phyloP scores from a whole-genome alignment of 140 eudicot genomes.

The Anethum foeniculum region DNA sequence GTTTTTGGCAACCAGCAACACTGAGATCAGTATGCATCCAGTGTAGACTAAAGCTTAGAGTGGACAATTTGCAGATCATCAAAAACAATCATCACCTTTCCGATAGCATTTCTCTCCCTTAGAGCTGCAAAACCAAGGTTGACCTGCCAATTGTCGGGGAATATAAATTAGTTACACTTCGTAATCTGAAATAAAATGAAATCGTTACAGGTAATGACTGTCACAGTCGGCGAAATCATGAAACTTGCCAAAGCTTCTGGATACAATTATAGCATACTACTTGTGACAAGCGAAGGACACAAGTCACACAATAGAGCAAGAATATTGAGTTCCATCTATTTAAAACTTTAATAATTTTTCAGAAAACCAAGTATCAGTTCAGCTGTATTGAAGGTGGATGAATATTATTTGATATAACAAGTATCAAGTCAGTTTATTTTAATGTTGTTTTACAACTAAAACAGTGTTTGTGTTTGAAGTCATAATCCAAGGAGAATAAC shows the following conservation, averaged over 20 bases:
- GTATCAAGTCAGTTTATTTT: not conserved
- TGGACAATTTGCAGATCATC: slow-evolving; percentile 38
- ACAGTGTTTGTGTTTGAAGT: not conserved
- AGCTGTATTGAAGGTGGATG: not conserved
- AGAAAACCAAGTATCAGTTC: not conserved
- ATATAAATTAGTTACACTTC: not conserved
- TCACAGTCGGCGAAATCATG: no score
- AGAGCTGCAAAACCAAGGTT: slow-evolving; percentile 69
- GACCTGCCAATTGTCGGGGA: slow-evolving; percentile 38
- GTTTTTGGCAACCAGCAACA: no score
- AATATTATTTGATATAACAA: not conserved
- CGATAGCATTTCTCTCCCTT: slow-evolving; percentile 72
- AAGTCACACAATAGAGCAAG: not conserved
- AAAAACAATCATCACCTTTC: slow-evolving; percentile 76
- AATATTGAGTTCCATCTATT: not conserved
- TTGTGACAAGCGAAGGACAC: no score
- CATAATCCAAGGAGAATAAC: not conserved
- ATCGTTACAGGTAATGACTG: not conserved
- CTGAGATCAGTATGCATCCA: not conserved
- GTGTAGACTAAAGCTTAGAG: slow-evolving; percentile 38
- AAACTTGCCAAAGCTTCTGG: no score
- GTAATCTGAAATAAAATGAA: not conserved
- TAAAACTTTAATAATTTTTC: not conserved
- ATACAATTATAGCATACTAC: no score
- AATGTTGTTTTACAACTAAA: not conserved